Evolutionary conservation across 2,329 filamentous ascomycete genomes (phyloP), one percentile per base, ranked within the genome.

Genomic region (Emergomyces pasteurianus): DNA sequence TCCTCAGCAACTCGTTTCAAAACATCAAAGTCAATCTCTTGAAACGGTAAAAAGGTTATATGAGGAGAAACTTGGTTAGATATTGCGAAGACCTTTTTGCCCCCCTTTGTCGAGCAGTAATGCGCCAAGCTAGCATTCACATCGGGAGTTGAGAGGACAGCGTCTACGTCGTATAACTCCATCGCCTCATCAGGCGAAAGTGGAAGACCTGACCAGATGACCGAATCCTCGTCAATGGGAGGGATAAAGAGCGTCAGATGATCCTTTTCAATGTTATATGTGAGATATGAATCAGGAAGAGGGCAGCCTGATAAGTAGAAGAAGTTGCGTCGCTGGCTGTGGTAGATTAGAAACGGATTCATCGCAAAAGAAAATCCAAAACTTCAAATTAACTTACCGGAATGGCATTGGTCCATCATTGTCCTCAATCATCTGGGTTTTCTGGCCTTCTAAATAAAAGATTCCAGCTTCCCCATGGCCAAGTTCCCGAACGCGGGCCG

Each of bases 201-300:
- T 0, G 92, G 94, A 18, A 97, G 81, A 14, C 94, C 94, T 34
- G 88, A 89, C 92, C 92, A 99, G 70, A 97, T 90, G 62, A 97
- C 91, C 60, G 86, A 86, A 50, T 94, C 89, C n/a, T 90, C 83
- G 67, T 96, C 86, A 68, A 87, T 83, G 18, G 91, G 89, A 1
- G 94, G 92, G 68, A 99, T 92, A 77, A 92, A 99, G 56, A 99
- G 84, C 2, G 87, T 95, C 47, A 92, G 83, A 67, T 85, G 84
- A 65, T 85, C 82, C 55, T 83, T 81, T 53, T 82, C 79, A 61
- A 95, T 86, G 65, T 96, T 87, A 78, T 96, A 96, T 61, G 87
- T 82, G 63, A 90, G 83, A 71, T 86, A 86, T 68, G 87, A 87
- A 74, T 96, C 91, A 62, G 92, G 83, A 36, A 95, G 81, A 64